Conservation (phyloP, 2,329 filamentous ascomycete species). For the Iodosphaeria phyllophila region DNA sequence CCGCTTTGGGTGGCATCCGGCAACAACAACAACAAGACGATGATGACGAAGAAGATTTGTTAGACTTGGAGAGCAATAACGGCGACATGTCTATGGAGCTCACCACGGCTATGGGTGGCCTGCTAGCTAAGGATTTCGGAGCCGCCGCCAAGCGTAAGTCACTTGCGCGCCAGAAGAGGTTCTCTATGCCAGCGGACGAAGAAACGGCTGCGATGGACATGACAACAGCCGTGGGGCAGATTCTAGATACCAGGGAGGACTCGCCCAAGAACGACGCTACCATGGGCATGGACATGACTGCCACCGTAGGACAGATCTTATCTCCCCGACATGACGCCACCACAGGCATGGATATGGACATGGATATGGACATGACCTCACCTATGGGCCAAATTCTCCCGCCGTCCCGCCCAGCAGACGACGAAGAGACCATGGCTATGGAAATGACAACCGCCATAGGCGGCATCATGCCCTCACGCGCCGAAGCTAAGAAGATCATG, state of each 20-base stretch:
- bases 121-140: slow-evolving; percentile 19
- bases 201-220: slow-evolving; percentile 48
- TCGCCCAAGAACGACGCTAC: slow-evolving; percentile 20
- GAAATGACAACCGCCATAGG: slow-evolving; percentile 47
- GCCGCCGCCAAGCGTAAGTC: slow-evolving; percentile 11
- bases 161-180: slow-evolving; percentile 9
- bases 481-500: slow-evolving; percentile 35
- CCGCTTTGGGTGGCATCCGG: slow-evolving; percentile 54
- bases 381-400: too few relatives aligned
- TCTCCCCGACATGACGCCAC: slow-evolving; percentile 24
- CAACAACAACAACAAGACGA: slow-evolving; percentile 10
- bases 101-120: slow-evolving; percentile 43
- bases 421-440: too few relatives aligned
- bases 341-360: slow-evolving; percentile 41
- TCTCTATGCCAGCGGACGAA: slow-evolving; percentile 17
- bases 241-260: slow-evolving; percentile 21
- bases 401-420: too few relatives aligned
- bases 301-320: slow-evolving; percentile 43
- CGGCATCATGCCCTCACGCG: slow-evolving; percentile 30
- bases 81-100: slow-evolving; percentile 70
- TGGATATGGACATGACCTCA: too few relatives aligned
- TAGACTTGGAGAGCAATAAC: slow-evolving; percentile 19
- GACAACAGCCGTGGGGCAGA: slow-evolving; percentile 36
- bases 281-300: slow-evolving; percentile 50
- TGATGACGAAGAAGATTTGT: slow-evolving; percentile 9